These are phyloP conservation scores for Trametes polyzona DNA, from an alignment of 1,284 basidiomycete species.

Conservation along the genomic window DNA sequence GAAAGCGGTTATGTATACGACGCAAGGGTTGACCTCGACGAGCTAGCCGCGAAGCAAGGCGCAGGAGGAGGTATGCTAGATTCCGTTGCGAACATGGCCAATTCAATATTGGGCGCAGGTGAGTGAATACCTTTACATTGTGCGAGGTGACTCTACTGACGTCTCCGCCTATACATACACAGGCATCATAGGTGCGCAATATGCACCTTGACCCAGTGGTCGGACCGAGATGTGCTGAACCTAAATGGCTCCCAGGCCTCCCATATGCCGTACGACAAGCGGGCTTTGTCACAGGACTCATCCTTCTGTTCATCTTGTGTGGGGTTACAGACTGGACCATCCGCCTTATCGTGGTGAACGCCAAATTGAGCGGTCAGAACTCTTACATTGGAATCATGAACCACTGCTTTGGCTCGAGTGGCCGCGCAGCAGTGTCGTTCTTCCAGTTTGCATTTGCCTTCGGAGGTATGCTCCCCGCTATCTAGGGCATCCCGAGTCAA, in stretches of 20 bases:
- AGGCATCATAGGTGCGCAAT: slow-evolving; percentile 89
- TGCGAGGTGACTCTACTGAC: not conserved
- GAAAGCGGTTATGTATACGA: slow-evolving; percentile 39
- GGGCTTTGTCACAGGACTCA: slow-evolving; percentile 87
- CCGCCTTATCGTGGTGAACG: slow-evolving; percentile 92
- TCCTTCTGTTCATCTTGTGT: slow-evolving; percentile 82
- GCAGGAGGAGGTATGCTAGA: slow-evolving; percentile 83
- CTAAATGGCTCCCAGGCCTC: slow-evolving; percentile 65
- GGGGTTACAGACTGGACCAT: slow-evolving; percentile 98
- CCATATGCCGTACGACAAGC: slow-evolving; percentile 94
- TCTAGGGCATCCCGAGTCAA: not conserved
- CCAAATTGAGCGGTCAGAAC: slow-evolving; percentile 90
- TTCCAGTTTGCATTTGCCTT: slow-evolving; percentile 99
- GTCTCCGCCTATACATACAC: slow-evolving; percentile 15
- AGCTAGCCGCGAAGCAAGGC: slow-evolving; percentile 64
- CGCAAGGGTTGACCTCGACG: slow-evolving; percentile 57
- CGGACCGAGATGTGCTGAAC: too few relatives aligned
- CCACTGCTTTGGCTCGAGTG: slow-evolving; percentile 89
- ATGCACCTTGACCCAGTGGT: too few relatives aligned
- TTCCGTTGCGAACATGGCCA: slow-evolving; percentile 93
- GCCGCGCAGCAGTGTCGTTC: slow-evolving; percentile 91
- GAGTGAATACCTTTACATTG: slow-evolving; percentile 9
- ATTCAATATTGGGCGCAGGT: slow-evolving; percentile 96
- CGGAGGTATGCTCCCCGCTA: slow-evolving; percentile 65
- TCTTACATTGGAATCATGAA: slow-evolving; percentile 98